These are phyloP conservation scores for Lentinula guzmanii DNA, from an alignment of 768 basidiomycete species.

Conservation along the genomic window DNA sequence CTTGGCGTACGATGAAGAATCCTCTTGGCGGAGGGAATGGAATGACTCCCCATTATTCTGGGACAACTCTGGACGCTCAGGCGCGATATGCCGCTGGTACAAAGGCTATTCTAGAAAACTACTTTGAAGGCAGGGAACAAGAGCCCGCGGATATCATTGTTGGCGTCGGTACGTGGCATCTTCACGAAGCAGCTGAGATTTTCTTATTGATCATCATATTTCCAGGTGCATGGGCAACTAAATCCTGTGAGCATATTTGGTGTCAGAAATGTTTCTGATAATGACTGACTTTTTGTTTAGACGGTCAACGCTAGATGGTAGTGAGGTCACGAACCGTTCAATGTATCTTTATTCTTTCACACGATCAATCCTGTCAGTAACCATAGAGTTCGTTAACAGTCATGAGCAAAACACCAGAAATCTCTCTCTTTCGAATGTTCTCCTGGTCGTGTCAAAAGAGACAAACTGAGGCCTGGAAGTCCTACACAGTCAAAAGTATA, in stretches of 20 bases:
- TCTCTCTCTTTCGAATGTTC: not conserved
- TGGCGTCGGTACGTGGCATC: constrained; percentile 35
- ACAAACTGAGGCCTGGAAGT: too few species aligned
- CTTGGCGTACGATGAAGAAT: constrained; percentile 83
- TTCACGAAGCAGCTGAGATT: not conserved
- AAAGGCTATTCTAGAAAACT: constrained; percentile 68
- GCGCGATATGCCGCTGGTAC: constrained; percentile 75
- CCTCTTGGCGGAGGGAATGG: constrained; percentile 81
- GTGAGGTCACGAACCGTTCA: not conserved
- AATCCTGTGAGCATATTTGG: constrained; percentile 29
- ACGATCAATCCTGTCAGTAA: not conserved
- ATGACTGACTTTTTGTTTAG: constrained; percentile 12
- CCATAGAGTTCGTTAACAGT: too few species aligned
- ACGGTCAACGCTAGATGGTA: constrained; percentile 43
- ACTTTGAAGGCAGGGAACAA: constrained; percentile 56
- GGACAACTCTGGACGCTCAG: constrained; percentile 88
- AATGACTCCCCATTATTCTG: constrained; percentile 85
- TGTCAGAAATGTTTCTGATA: not conserved
- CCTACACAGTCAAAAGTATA: too few species aligned
- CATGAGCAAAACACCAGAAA: too few species aligned
- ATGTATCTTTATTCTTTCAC: not conserved
- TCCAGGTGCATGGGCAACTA: constrained; percentile 33
- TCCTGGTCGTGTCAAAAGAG: not conserved
- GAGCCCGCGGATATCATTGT: constrained; percentile 80
- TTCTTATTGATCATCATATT: not conserved